Evolutionary conservation across 2,329 filamentous ascomycete genomes (phyloP).

Genomic region (Ophiostoma australiae): DNA sequence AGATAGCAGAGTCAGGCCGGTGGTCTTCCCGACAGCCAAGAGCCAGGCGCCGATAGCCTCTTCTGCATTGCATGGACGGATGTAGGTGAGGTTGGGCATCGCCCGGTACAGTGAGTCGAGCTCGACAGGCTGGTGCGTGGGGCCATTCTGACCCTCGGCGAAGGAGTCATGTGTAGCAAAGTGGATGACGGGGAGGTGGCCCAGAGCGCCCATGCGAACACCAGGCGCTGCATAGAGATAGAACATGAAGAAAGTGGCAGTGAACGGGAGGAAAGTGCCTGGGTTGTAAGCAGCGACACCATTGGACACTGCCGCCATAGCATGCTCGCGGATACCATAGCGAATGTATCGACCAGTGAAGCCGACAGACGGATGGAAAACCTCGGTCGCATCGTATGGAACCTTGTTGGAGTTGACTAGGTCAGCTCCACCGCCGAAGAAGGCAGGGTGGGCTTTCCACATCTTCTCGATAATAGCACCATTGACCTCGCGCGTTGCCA

Average conservation of each 20-base stretch:
- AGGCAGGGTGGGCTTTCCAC: not conserved
- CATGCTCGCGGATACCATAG: conserved; percentile 58
- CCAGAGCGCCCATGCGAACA: conserved; percentile 50
- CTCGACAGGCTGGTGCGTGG: conserved; percentile 58
- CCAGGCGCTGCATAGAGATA: conserved; percentile 34
- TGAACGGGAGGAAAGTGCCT: conserved; percentile 50
- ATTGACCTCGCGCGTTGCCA: conserved; percentile 1
- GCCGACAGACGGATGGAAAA: not conserved
- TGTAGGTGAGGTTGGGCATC: conserved; percentile 59
- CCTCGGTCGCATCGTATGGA: too few relatives aligned
- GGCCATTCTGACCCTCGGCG: conserved; percentile 56
- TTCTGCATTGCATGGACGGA: conserved; percentile 55
- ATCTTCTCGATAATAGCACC: not conserved
- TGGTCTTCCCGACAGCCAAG: not conserved
- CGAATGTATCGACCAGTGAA: conserved; percentile 54
- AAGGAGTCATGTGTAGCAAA: conserved; percentile 59
- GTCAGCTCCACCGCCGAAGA: not conserved
- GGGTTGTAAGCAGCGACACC: conserved; percentile 53
- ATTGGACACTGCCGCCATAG: conserved; percentile 55
- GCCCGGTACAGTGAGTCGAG: conserved; percentile 51
- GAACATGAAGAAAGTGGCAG: conserved; percentile 55
- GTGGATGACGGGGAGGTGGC: conserved; percentile 53
- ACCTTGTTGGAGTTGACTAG: too few relatives aligned
- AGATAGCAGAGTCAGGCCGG: not conserved
- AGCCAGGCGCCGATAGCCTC: conserved; percentile 48